Evolutionary conservation across 2,329 filamentous ascomycete species (phyloP).

Genomic region (Myriosclerotinia duriaeana): DNA sequence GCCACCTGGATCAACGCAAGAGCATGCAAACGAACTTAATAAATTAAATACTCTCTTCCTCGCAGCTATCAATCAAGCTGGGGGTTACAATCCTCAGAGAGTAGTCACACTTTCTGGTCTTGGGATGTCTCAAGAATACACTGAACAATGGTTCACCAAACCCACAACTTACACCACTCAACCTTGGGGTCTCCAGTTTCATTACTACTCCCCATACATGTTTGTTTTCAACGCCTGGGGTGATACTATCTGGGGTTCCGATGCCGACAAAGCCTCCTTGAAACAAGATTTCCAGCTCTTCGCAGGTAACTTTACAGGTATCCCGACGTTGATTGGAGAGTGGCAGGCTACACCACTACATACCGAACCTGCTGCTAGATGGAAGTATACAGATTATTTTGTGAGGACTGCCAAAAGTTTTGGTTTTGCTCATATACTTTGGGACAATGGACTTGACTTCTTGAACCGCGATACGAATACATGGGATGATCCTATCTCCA

Average conservation of each 20-base stretch:
- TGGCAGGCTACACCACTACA: conserved; percentile 52
- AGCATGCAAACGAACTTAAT: conserved; percentile 52
- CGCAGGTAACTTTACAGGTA: conserved; percentile 53
- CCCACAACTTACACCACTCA: conserved; percentile 51
- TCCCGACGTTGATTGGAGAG: conserved; percentile 59
- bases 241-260: conserved; percentile 59
- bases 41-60: conserved; percentile 58
- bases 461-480: conserved; percentile 49
- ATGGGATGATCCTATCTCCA: conserved; percentile 52
- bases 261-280: conserved; percentile 51
- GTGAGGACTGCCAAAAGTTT: conserved; percentile 50
- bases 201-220: conserved; percentile 59
- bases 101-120: conserved; percentile 57
- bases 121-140: conserved; percentile 53
- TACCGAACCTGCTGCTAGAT: conserved; percentile 56
- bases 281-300: conserved; percentile 52
- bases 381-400: conserved; percentile 58
- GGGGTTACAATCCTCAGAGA: conserved; percentile 55
- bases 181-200: conserved; percentile 60
- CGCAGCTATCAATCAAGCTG: conserved; percentile 52
- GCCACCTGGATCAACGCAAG: conserved; percentile 52
- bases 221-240: conserved; percentile 54
- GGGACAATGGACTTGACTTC: conserved; percentile 60
- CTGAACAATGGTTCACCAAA: conserved; percentile 53
- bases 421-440: conserved; percentile 53